These are phyloP conservation scores for Tulasnella sp. DNA, from an alignment of 768 basidiomycete species.

Conservation along the genomic window DNA sequence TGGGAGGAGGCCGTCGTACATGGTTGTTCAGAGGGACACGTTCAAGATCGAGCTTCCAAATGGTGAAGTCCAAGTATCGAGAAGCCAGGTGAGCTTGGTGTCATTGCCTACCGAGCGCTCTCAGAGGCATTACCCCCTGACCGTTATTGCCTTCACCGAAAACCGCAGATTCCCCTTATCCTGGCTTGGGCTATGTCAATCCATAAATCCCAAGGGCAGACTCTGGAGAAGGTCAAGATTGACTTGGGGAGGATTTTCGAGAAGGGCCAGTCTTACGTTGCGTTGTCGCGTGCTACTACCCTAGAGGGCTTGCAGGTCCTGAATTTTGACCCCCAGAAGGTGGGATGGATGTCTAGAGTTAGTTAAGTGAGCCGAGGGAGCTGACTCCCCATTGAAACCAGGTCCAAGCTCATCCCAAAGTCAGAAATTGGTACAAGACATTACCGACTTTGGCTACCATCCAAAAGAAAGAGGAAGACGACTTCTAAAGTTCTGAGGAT, in stretches of 20 bases:
- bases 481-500: not conserved
- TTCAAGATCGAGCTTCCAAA: constrained; percentile 82
- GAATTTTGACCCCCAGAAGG: constrained; percentile 75
- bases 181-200: constrained; percentile 98
- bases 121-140: not conserved
- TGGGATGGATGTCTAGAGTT: constrained; percentile 41
- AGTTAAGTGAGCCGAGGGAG: not conserved
- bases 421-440: constrained; percentile 71
- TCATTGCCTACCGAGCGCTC: not conserved
- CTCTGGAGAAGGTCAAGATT: constrained; percentile 91
- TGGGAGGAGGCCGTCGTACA: constrained; percentile 51
- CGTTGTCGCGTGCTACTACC: constrained; percentile 84
- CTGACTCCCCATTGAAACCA: constrained; percentile 39
- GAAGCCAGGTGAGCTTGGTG: constrained; percentile 66
- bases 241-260: constrained; percentile 93
- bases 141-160: not conserved
- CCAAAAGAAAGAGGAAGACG: not conserved
- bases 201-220: constrained; percentile 98
- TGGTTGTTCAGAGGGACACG: constrained; percentile 66
- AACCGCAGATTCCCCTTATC: constrained; percentile 74
- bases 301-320: constrained; percentile 84
- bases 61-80: constrained; percentile 78
- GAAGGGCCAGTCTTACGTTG: constrained; percentile 94
- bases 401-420: constrained; percentile 75
- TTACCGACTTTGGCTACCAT: constrained; percentile 42